Percentiles rank a stretch among this genome's conserved stretches.
These are phyloP conservation scores for Trichoderma sp. DNA, from an alignment of 2,329 filamentous ascomycete species.

Conservation along the genomic window DNA sequence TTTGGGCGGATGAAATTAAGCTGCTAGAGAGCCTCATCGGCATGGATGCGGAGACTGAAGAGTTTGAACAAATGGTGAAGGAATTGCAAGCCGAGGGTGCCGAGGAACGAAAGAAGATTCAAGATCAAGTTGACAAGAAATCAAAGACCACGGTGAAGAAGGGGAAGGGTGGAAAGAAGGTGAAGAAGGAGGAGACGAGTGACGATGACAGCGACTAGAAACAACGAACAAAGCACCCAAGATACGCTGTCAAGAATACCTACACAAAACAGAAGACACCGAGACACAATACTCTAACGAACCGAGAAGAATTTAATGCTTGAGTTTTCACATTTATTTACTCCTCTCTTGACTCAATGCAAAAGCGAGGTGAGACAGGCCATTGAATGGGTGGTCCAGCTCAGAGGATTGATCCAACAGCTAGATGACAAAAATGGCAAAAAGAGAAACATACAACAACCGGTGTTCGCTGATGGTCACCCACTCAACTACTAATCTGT, in stretches of 20 bases:
- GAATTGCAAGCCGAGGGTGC: conserved; percentile 66
- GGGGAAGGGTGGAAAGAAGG: conserved; percentile 26
- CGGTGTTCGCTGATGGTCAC: too few species aligned
- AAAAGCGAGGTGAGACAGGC: too few species aligned
- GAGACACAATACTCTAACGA: too few species aligned
- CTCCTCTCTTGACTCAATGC: too few species aligned
- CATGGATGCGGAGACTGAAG: conserved; percentile 71
- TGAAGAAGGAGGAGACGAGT: conserved; percentile 32
- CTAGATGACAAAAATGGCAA: too few species aligned
- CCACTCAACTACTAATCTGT: background rate
- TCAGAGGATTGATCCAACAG: too few species aligned
- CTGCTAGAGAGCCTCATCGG: conserved; percentile 83
- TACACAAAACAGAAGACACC: background rate
- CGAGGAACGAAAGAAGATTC: conserved; percentile 69
- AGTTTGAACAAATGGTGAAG: conserved; percentile 65
- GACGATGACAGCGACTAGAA: conserved; percentile 36
- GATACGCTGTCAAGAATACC: background rate
- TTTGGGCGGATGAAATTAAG: conserved; percentile 96
- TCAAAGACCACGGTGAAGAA: conserved; percentile 54
- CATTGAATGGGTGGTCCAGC: too few species aligned
- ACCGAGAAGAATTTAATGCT: too few species aligned
- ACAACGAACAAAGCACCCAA: background rate
- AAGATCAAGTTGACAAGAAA: conserved; percentile 77
- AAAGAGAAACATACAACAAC: too few species aligned
- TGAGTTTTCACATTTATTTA: too few species aligned